phyloP scores from a whole-genome alignment of 2,329 filamentous ascomycete species.

The Pestalotiopsis sp. region DNA sequence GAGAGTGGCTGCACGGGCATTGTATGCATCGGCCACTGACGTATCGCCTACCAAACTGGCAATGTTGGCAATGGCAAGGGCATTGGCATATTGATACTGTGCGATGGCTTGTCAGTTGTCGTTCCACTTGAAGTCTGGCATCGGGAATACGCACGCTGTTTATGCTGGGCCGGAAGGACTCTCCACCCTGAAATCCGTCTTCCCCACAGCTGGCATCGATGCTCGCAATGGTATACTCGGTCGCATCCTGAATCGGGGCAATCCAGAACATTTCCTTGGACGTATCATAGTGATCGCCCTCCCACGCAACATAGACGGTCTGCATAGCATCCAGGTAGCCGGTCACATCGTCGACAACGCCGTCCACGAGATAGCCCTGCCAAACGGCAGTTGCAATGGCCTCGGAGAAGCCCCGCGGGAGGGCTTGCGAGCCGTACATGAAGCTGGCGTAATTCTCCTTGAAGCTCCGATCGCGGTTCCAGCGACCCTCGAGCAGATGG shows the following conservation, averaged over 20 bases:
- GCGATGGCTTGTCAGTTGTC: not conserved
- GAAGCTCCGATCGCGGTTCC: constrained; percentile 44
- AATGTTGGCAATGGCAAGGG: constrained; percentile 40
- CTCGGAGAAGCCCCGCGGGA: constrained; percentile 45
- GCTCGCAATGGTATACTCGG: constrained; percentile 46
- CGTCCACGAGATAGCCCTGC: constrained; percentile 43
- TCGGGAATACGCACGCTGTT: constrained; percentile 29
- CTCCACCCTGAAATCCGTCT: constrained; percentile 42
- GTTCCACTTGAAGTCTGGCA: not conserved
- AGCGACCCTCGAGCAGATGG: constrained; percentile 45
- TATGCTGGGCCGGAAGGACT: constrained; percentile 44
- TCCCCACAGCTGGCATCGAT: constrained; percentile 41
- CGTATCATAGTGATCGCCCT: constrained; percentile 36
- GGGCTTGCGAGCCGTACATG: constrained; percentile 39
- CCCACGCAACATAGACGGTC: constrained; percentile 37
- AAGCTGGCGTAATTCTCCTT: constrained; percentile 45
- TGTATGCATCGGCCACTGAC: constrained; percentile 22
- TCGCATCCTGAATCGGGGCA: constrained; percentile 44
- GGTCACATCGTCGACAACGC: constrained; percentile 33
- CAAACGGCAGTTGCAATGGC: constrained; percentile 43
- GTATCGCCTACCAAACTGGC: constrained; percentile 32
- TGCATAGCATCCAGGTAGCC: constrained; percentile 37
- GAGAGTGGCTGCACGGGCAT: constrained; percentile 34
- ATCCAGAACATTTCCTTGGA: constrained; percentile 44
- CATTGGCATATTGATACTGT: constrained; percentile 44